Percentiles rank a stretch among this genome's conserved stretches.
Conservation (phyloP, 768 basidiomycete species). For the Suillus cothurnatus region DNA sequence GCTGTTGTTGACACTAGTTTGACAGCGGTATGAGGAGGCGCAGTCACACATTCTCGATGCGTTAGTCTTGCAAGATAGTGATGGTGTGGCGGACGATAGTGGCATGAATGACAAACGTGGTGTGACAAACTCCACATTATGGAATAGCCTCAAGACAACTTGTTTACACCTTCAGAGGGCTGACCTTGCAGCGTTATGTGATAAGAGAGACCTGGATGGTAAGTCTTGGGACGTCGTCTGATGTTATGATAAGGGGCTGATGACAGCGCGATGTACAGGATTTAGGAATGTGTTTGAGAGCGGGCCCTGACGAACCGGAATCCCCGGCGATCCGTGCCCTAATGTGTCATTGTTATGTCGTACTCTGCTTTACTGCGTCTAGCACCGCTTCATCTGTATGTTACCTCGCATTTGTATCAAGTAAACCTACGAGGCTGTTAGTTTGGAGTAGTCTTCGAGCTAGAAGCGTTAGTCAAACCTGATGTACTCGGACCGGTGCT, state of each 20-base stretch:
- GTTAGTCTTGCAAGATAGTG: constrained; percentile 84
- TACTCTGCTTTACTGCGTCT: not conserved
- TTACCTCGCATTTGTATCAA: not conserved
- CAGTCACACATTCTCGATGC: constrained; percentile 88
- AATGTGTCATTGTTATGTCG: not conserved
- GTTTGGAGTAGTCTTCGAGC: not conserved
- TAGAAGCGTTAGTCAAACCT: constrained; percentile 8
- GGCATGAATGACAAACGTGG: constrained; percentile 59
- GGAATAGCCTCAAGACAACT: constrained; percentile 86
- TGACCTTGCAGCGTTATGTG: constrained; percentile 78
- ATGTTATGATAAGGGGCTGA: constrained; percentile 2
- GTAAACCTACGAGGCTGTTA: not conserved
- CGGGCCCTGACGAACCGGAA: not conserved
- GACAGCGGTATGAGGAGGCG: constrained; percentile 82
- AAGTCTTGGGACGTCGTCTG: constrained; percentile 15
- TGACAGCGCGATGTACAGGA: constrained; percentile 7
- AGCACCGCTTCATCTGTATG: constrained; percentile 8
- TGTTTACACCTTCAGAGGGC: constrained; percentile 79
- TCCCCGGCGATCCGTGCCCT: not conserved
- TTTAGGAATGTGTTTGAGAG: constrained; percentile 12
- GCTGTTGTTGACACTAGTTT: constrained; percentile 1
- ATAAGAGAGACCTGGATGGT: constrained; percentile 70
- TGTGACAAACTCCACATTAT: constrained; percentile 75
- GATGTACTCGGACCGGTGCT: constrained; percentile 24
- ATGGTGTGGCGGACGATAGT: constrained; percentile 57